Conservation (phyloP, 305 asterid species). For the Solanum hybrid region DNA sequence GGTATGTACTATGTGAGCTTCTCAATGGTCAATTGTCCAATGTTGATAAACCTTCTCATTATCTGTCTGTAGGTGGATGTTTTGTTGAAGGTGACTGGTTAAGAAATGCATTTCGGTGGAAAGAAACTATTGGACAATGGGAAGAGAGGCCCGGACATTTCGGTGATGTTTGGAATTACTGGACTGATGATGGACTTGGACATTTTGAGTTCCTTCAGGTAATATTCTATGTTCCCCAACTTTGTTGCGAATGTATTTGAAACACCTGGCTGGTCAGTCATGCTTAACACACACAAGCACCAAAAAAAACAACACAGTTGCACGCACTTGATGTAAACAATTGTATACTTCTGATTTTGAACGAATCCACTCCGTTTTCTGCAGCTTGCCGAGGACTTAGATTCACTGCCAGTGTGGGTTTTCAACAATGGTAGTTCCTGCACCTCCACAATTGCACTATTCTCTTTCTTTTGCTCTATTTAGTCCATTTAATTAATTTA, state of each 20-base stretch:
- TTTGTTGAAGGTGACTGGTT: slow-evolving; percentile 91
- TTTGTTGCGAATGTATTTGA: neutral
- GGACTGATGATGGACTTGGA: slow-evolving; percentile 98
- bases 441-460: neutral
- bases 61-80: slow-evolving; percentile 57
- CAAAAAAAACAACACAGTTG: neutral
- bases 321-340: neutral
- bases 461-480: neutral
- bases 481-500: neutral
- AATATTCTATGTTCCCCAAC: neutral
- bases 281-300: neutral
- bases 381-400: slow-evolving; percentile 98
- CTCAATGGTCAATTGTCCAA: neutral
- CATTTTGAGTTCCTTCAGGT: slow-evolving; percentile 91
- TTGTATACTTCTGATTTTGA: neutral
- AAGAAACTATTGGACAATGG: slow-evolving; percentile 94
- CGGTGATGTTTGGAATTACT: slow-evolving; percentile 90
- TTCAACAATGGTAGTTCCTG: slow-evolving; percentile 72
- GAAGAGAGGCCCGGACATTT: slow-evolving; percentile 95
- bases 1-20: neutral
- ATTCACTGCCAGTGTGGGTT: slow-evolving; percentile 78
- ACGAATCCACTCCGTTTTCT: neutral
- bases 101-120: slow-evolving; percentile 92
- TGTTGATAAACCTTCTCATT: neutral
- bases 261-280: neutral